Percentiles rank a stretch among this genome's conserved stretches.
Conservation (phyloP, 1,284 basidiomycete species). For the Cryptococcus wingfieldii region DNA sequence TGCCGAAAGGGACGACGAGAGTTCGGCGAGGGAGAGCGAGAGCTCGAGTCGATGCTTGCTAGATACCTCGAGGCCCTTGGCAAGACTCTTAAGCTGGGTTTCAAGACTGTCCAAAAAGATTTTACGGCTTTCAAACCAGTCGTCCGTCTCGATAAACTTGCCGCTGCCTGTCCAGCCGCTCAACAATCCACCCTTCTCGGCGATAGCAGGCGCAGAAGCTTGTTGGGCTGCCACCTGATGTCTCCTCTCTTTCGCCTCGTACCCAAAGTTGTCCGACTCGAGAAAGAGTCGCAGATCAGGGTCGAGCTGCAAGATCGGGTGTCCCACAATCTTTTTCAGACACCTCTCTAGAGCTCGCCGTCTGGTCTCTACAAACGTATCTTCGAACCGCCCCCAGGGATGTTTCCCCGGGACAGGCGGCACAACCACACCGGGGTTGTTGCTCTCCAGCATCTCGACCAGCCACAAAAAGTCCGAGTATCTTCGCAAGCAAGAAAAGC, state of each 20-base stretch:
- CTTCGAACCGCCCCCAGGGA: constrained; percentile 79
- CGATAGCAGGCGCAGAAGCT: not conserved
- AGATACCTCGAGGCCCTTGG: constrained; percentile 77
- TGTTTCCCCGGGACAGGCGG: constrained; percentile 97
- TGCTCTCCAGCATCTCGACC: constrained; percentile 79
- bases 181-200: constrained; percentile 57
- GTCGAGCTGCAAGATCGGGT: constrained; percentile 79
- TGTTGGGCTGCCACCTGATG: constrained; percentile 9
- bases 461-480: constrained; percentile 98
- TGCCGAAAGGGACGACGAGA: constrained; percentile 62
- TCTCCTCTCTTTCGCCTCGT: constrained; percentile 60
- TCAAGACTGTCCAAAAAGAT: constrained; percentile 84
- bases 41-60: constrained; percentile 75
- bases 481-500: constrained; percentile 85
- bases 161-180: constrained; percentile 76
- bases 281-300: constrained; percentile 80
- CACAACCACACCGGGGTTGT: constrained; percentile 96
- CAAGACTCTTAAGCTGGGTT: constrained; percentile 75
- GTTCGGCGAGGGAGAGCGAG: constrained; percentile 63
- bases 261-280: constrained; percentile 75
- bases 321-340: constrained; percentile 79
- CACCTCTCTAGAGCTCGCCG: constrained; percentile 81
- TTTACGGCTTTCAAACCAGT: constrained; percentile 93
- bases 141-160: constrained; percentile 87
- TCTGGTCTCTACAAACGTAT: constrained; percentile 79